These are phyloP conservation scores for Xylariales sp. DNA, from an alignment of 2,329 filamentous ascomycete genomes.

Conservation along the genomic window DNA sequence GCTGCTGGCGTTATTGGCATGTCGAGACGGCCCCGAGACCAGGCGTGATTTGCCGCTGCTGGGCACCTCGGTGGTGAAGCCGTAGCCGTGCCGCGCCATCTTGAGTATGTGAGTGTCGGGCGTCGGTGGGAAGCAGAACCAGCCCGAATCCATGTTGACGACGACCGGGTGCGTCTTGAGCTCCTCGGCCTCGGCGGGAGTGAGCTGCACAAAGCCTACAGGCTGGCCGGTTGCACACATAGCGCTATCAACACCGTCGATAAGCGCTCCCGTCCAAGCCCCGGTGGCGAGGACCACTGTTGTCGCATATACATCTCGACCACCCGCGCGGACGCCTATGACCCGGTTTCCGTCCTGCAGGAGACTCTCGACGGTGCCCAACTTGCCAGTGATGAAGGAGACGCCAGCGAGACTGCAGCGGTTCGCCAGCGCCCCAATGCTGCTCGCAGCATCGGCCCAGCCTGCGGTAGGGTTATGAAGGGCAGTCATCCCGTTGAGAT, in stretches of 20 bases:
- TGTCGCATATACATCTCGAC: neutral
- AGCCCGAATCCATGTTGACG: constrained; percentile 48
- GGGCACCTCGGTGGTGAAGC: constrained; percentile 36
- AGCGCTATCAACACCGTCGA: constrained; percentile 56
- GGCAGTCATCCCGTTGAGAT: constrained; percentile 8
- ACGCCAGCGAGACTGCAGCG: constrained; percentile 44
- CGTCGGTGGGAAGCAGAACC: constrained; percentile 51
- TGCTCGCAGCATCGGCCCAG: constrained; percentile 24
- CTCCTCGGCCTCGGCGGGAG: constrained; percentile 48
- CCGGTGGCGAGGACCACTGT: constrained; percentile 60
- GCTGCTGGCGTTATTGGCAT: constrained; percentile 26
- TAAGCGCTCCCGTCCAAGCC: constrained; percentile 53
- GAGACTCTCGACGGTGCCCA: constrained; percentile 22
- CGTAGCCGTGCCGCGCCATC: constrained; percentile 56
- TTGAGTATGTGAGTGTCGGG: constrained; percentile 43
- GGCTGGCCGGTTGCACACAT: constrained; percentile 62
- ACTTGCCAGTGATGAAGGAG: constrained; percentile 23
- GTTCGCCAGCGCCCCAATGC: constrained; percentile 20
- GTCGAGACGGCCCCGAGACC: constrained; percentile 28
- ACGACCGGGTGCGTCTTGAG: constrained; percentile 55
- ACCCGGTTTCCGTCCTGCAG: constrained; percentile 5
- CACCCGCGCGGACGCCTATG: neutral
- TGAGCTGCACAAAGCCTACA: constrained; percentile 60
- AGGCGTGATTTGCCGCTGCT: constrained; percentile 13
- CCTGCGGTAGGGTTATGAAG: constrained; percentile 5